Evolutionary conservation across 495 filamentous ascomycete species (phyloP).

Genomic region (Tuber microsphaerosporum): DNA sequence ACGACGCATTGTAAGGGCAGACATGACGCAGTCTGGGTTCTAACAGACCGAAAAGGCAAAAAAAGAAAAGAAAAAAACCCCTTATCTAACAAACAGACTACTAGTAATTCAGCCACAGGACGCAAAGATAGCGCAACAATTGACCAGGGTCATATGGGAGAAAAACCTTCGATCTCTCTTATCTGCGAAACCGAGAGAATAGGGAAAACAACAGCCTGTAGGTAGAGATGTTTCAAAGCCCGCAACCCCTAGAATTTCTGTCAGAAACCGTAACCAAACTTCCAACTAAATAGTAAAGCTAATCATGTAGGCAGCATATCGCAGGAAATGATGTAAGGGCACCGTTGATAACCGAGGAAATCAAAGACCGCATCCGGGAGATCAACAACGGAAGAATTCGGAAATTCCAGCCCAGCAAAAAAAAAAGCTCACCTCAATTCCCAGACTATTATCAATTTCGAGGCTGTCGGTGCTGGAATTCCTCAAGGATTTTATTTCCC

Average conservation of each 20-base stretch:
- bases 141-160: background rate
- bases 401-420: background rate
- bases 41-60: background rate
- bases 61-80: background rate
- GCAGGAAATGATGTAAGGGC: background rate
- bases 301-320: background rate
- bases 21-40: background rate
- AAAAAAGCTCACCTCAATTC: background rate
- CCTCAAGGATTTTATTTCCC: too few relatives aligned
- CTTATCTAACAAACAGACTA: background rate
- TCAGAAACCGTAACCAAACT: background rate
- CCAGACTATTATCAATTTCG: background rate
- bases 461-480: too few relatives aligned
- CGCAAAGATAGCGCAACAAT: background rate
- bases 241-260: background rate
- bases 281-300: background rate
- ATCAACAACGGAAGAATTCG: background rate
- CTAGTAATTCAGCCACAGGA: background rate
- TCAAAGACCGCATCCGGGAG: background rate
- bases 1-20: background rate
- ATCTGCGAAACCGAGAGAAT: background rate
- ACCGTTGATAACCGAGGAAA: background rate
- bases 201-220: background rate
- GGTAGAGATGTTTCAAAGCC: background rate
- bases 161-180: background rate